Base-by-base conservation (phyloP, 331 rosid species). In the Pyrus hybrid region DNA sequence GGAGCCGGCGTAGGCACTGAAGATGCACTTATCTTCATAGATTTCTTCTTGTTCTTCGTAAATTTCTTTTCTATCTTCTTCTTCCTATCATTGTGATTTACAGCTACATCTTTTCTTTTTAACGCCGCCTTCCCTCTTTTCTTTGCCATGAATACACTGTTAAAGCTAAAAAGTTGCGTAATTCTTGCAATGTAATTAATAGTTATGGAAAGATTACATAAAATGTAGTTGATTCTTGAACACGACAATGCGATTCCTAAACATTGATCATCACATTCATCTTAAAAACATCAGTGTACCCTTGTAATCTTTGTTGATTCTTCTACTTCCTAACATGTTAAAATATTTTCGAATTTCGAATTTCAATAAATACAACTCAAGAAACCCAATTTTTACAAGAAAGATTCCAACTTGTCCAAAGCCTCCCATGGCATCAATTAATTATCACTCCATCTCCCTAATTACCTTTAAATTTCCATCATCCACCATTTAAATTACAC, bases 141-240 rank as follows among this genome's bases (percentile, higher is more conserved):
- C 67, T 74, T 82, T 63, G 41, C 76, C 82, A 82, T 73, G 37
- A 18, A 63, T 4, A 67, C 12, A 8, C 70, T 74, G 80, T 43
- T 61, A 63, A 22, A 81, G 21, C 37, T 6, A 13, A 74, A 4
- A 4, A 1, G 14, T 8, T 6, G 41, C 58, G 28, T 75, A 26
- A 66, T 33, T 66, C 41, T 33, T 49, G 14, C 32, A 6, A 4
- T 30, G 25, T 5, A 65, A 49, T 32, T n/a, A 41, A 20, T 12
- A 3, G 28, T 33, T 29, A 32, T 54, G 26, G 7, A 37, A 68
- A 43, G 71, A 43, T 22, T 8, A 14, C 35, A 16, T 29, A 33
- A 65, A 8, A 65, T 20, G 18, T 65, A 5, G 29, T 62, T 62
- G 21, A 3, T 54, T 18, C 23, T n/a, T 32, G 22, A 54, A 62